A percentile compares a stretch with the other conserved stretches of the same genome.
phyloP scores from a whole-genome alignment of 495 filamentous ascomycete genomes.

The Paragyromitra xinjiangensis region DNA sequence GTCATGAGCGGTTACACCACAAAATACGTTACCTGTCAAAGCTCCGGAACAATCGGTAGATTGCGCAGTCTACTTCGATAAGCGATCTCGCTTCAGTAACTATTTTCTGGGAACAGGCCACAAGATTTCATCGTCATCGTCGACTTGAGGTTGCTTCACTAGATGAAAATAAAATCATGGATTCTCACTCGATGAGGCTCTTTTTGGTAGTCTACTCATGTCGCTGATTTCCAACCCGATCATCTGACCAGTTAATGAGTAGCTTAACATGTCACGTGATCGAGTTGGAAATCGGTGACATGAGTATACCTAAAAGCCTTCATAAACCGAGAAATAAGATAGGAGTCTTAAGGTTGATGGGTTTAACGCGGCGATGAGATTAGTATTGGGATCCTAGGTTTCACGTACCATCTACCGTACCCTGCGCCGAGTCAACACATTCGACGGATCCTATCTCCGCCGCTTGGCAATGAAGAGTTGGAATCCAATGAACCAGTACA shows the following conservation, averaged over 20 bases:
- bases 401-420: neutral
- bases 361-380: neutral
- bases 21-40: neutral
- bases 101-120: neutral
- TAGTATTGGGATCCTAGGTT: neutral
- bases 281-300: no score
- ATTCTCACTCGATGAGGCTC: slow-evolving; percentile 1
- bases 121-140: neutral
- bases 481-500: neutral
- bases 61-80: neutral
- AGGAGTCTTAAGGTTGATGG: neutral
- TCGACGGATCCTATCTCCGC: neutral
- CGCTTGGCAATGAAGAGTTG: neutral
- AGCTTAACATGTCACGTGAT: no score
- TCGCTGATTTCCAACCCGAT: no score
- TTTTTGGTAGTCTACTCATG: neutral
- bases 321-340: no score
- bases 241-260: no score
- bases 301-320: neutral
- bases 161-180: neutral
- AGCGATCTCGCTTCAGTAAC: neutral
- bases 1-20: no score
- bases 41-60: neutral
- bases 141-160: neutral
- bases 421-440: neutral